Evolutionary conservation across 148 eudicot species (phyloP), one percentile per base, ranked within the genome.

Genomic region (Cornus florida): DNA sequence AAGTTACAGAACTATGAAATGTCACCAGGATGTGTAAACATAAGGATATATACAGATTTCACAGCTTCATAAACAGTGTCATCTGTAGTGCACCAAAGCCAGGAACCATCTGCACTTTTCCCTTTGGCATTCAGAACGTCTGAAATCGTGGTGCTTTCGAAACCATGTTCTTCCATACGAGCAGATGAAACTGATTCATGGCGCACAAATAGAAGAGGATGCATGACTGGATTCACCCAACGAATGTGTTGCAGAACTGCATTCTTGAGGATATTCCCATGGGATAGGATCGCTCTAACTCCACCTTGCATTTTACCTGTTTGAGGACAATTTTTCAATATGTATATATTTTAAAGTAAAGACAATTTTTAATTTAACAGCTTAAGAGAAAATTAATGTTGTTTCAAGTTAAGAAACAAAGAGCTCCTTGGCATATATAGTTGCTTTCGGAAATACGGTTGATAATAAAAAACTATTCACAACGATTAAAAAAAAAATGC

Each of bases 71-170:
- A 97, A 69, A 97, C 99, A 70, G 90, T 23, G 87, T 97, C 98
- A 31, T 97, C 91, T 9, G 93, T 94, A 39, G 94, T 87, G 86
- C 99, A 97, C 98, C 98, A 97, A 31, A 97, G 97, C 99, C 99
- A 97, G 38, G 99, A 94, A 23, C 99, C 99, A 85, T 97, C 99
- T 5, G 94, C 98, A n/a, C 88, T 75, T 87, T 97, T 92, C 67
- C 99, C 99, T 86, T 97, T 97, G 53, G 78, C 85, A 67, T 86
- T 89, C 89, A 97, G 81, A 76, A 97, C 77, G 80, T 97, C 99
- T 7, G 98, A 83, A 81, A 97, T 97, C 1, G 91, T 94, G 80
- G 99, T 92, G 86, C 91, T 94, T 81, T 97, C 99, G 78, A 97
- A 97, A 66, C 99, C 99, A 85, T 92, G 95, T 80, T 97, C 98